phyloP scores from a whole-genome alignment of 345 rosid genomes.

The Brassica rapa region DNA sequence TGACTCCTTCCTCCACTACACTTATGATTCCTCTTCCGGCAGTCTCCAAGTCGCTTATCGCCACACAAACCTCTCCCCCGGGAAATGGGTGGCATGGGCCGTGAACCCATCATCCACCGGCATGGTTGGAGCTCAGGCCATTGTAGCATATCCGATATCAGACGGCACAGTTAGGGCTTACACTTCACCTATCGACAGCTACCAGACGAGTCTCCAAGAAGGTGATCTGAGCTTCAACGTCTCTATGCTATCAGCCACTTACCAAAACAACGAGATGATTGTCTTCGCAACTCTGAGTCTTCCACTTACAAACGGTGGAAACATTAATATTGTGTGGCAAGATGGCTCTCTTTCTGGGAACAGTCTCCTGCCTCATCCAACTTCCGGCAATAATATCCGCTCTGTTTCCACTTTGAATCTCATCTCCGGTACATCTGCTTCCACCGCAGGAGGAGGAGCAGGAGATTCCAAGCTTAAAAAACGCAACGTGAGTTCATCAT shows the following conservation, averaged over 20 bases:
- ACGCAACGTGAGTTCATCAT: conserved; percentile 33
- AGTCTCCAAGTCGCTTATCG: conserved; percentile 72
- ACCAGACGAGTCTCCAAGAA: conserved; percentile 51
- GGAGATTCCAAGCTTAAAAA: conserved; percentile 49
- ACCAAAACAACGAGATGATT: conserved; percentile 55
- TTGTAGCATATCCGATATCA: conserved; percentile 68
- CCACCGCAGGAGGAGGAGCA: conserved; percentile 27
- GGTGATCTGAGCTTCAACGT: conserved; percentile 70
- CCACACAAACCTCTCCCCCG: conserved; percentile 50
- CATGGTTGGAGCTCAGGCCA: conserved; percentile 84
- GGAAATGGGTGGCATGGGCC: conserved; percentile 90
- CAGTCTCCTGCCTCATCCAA: conserved; percentile 46
- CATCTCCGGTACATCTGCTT: conserved; percentile 53
- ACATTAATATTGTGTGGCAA: conserved; percentile 81
- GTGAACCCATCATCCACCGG: conserved; percentile 64
- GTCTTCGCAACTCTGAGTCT: conserved; percentile 65
- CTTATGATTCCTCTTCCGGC: conserved; percentile 53
- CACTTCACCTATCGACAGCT: conserved; percentile 58
- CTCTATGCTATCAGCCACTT: conserved; percentile 57
- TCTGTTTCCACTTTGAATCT: conserved; percentile 65
- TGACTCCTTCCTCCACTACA: conserved; percentile 70
- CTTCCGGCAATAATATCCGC: conserved; percentile 56
- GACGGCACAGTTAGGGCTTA: conserved; percentile 65
- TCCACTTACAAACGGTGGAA: conserved; percentile 37
- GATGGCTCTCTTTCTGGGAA: conserved; percentile 61